These are phyloP conservation scores for Harrya chromipes DNA, from an alignment of 768 basidiomycete species.

Conservation along the genomic window DNA sequence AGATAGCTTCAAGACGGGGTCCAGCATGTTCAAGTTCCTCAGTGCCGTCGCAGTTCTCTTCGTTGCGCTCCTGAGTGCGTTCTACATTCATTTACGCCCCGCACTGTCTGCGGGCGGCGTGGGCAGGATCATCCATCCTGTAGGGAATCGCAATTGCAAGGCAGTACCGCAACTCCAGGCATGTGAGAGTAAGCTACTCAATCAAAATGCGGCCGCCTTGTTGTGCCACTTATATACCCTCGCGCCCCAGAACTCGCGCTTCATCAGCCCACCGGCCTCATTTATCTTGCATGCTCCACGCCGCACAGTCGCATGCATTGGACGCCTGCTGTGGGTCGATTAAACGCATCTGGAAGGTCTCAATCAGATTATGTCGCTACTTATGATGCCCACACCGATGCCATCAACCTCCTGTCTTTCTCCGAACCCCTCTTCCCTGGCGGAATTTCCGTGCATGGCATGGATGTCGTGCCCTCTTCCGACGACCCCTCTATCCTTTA, in stretches of 20 bases:
- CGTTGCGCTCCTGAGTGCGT: constrained; percentile 39
- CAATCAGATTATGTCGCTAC: constrained; percentile 55
- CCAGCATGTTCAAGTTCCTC: neutral
- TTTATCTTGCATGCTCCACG: constrained; percentile 65
- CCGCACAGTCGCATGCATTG: constrained; percentile 47
- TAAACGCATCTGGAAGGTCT: constrained; percentile 38
- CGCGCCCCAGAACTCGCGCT: constrained; percentile 48
- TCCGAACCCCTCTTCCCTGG: constrained; percentile 34
- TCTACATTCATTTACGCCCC: constrained; percentile 50
- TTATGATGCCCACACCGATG: constrained; percentile 48
- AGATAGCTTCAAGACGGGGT: too few species aligned
- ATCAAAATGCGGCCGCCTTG: neutral
- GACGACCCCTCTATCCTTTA: constrained; percentile 49
- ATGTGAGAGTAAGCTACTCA: constrained; percentile 55
- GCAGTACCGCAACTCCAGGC: constrained; percentile 54
- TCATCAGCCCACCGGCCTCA: constrained; percentile 52
- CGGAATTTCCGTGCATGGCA: constrained; percentile 58
- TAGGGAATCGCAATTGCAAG: constrained; percentile 50
- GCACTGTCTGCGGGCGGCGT: constrained; percentile 41
- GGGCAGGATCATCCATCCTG: constrained; percentile 41
- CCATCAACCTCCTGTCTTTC: constrained; percentile 45
- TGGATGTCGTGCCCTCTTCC: constrained; percentile 62
- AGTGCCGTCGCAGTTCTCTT: constrained; percentile 22
- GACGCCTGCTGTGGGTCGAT: constrained; percentile 42
- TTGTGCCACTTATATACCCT: constrained; percentile 13